Conservation (phyloP, 2,329 filamentous ascomycete species). For the Periconia macrospinosa region DNA sequence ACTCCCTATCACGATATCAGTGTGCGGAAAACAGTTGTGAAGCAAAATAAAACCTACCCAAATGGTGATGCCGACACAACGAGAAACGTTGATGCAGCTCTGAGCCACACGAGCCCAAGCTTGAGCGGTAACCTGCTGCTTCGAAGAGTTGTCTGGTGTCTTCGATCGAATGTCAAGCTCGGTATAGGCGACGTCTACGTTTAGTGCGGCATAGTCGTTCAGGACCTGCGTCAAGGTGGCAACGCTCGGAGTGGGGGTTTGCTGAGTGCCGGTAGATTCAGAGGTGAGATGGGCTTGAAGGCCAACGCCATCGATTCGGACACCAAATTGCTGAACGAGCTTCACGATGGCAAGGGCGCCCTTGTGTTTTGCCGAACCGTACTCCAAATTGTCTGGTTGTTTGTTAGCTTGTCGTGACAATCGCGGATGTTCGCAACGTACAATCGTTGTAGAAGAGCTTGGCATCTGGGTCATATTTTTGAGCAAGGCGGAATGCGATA, state of each 20-base stretch:
- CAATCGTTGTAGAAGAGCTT: slow-evolving; percentile 49
- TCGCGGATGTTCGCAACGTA: not conserved
- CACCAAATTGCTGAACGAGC: slow-evolving; percentile 44
- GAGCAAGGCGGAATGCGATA: slow-evolving; percentile 48
- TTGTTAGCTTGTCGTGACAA: not conserved
- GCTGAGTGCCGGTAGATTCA: slow-evolving; percentile 53
- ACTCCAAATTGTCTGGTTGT: slow-evolving; percentile 58
- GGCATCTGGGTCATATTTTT: slow-evolving; percentile 42
- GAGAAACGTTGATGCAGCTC: slow-evolving; percentile 39
- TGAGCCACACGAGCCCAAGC: slow-evolving; percentile 49
- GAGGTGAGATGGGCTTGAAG: slow-evolving; percentile 60
- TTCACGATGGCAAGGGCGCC: slow-evolving; percentile 43
- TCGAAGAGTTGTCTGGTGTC: slow-evolving; percentile 50
- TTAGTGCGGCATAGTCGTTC: slow-evolving; percentile 54
- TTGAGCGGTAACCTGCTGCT: slow-evolving; percentile 50
- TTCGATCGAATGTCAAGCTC: slow-evolving; percentile 62
- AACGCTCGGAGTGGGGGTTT: slow-evolving; percentile 47
- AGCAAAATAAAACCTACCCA: slow-evolving; percentile 44
- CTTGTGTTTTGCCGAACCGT: slow-evolving; percentile 48
- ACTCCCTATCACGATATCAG: slow-evolving; percentile 33
- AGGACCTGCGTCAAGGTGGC: slow-evolving; percentile 53
- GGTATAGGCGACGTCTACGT: slow-evolving; percentile 63
- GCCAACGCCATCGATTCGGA: slow-evolving; percentile 64
- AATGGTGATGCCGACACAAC: slow-evolving; percentile 45
- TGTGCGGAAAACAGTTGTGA: not conserved